Conservation (phyloP, 352 stramenopile species). For the Thalassiosira ordinaria region DNA sequence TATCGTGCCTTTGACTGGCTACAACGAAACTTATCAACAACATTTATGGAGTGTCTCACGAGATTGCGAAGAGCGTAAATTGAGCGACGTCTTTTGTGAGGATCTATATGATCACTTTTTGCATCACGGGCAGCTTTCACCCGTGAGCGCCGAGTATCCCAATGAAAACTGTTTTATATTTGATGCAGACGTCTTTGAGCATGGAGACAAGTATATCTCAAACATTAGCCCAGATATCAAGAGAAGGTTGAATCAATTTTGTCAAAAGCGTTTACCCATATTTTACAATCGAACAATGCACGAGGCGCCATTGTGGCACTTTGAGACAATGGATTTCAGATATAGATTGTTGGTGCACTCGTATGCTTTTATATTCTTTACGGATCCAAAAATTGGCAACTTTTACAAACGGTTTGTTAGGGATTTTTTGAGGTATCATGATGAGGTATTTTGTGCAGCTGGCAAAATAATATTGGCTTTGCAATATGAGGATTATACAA, state of each 20-base stretch:
- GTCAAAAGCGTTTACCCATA: conserved; percentile 41
- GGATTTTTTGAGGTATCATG: conserved; percentile 86
- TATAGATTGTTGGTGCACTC: conserved; percentile 76
- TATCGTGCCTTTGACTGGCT: conserved; percentile 25
- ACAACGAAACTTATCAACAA: conserved; percentile 32
- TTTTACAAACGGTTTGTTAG: conserved; percentile 83
- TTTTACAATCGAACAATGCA: conserved; percentile 70
- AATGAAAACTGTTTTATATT: conserved; percentile 70
- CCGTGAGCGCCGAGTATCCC: conserved; percentile 38
- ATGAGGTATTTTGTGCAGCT: conserved; percentile 85
- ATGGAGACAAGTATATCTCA: conserved; percentile 32
- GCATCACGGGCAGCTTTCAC: conserved; percentile 47
- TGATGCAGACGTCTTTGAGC: conserved; percentile 60
- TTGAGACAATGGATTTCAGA: conserved; percentile 42
- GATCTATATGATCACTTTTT: conserved; percentile 62
- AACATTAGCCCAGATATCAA: conserved; percentile 50
- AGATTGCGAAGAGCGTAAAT: conserved; percentile 44
- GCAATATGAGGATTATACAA: conserved; percentile 57
- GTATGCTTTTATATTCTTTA: conserved; percentile 82
- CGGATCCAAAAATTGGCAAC: conserved; percentile 74
- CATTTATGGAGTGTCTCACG: conserved; percentile 33
- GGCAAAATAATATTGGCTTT: conserved; percentile 77
- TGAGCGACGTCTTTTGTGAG: conserved; percentile 57
- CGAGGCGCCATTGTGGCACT: conserved; percentile 65
- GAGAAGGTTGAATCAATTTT: conserved; percentile 57